Evolutionary conservation across 2,329 filamentous ascomycete species (phyloP).

Genomic region (Tricladium varicosporioides): DNA sequence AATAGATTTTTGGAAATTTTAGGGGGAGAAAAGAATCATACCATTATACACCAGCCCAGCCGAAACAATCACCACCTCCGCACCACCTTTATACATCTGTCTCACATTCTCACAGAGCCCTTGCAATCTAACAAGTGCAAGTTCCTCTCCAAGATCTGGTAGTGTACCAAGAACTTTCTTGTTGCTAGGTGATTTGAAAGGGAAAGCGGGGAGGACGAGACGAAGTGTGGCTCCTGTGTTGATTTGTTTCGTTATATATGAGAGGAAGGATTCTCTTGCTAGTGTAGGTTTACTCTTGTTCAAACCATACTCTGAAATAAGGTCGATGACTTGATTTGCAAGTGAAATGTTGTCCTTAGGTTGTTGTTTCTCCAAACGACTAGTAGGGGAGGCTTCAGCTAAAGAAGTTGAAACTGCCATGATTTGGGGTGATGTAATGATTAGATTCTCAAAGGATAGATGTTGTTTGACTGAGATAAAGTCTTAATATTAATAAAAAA

Average conservation of each 20-base stretch:
- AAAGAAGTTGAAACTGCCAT: too few species aligned
- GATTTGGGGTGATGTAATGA: too few species aligned
- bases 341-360: too few species aligned
- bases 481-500: too few species aligned
- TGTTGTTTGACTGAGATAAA: too few species aligned
- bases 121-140: conserved; percentile 50
- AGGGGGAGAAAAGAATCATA: conserved; percentile 18
- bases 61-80: conserved; percentile 49
- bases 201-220: conserved; percentile 51
- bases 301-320: too few species aligned
- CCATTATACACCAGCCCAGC: conserved; percentile 58
- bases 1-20: background rate
- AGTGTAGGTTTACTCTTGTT: too few species aligned
- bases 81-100: conserved; percentile 47
- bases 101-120: conserved; percentile 44
- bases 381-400: too few species aligned
- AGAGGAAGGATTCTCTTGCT: background rate
- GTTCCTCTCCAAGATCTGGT: conserved; percentile 54
- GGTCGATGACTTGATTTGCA: too few species aligned
- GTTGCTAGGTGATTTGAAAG: conserved; percentile 60
- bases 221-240: background rate
- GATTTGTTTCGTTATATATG: background rate
- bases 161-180: conserved; percentile 54
- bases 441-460: too few species aligned
- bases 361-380: too few species aligned